Base-by-base conservation (phyloP, 169 alveolate species). In the Plasmodium fragile region DNA sequence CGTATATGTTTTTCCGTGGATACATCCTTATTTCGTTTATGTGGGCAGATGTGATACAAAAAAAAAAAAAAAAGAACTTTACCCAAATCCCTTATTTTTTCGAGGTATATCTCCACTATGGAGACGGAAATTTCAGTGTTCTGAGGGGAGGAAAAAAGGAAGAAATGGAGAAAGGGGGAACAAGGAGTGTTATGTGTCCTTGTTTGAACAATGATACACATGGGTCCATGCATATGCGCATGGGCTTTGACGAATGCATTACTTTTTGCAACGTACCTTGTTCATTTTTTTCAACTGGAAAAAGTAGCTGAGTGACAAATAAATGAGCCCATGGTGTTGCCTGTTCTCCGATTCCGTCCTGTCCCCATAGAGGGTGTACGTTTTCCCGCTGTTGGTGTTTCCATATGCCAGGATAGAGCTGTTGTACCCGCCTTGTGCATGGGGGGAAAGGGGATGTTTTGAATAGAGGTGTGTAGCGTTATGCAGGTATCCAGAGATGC, bases 401-500 rank as follows among this genome's bases (percentile, higher is more conserved):
- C 93, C 93, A 43, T 87, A 87, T 7, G 93, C 89, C 71, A 87
- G 43, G 70, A 87, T 87, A n/a, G 93, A 87, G 49, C 93, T 87
- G 75, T 87, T 87, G 36, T 87, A 87, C 22, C 93, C 93, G 71
- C 78, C 93, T 87, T 87, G 39, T 65, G 34, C 49, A n/a, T 25
- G 39, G 36, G 1, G 77, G 52, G 39, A 49, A 4, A 41, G 69
- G 30, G 72, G n/a, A 28, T 5, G 32, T 11, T 10, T 72, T 32
- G 3, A 72, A 72, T 72, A 72, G 11, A 72, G 34, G 34, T 7
- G 34, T 7, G 43, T 13, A 32, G 6, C 55, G 53, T 2, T 2
- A n/a, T 73, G 0, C 11, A 72, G 18, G 52, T 5, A 82, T 22
- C 13, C 52, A 30, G 10, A 82, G 10, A 82, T 13, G 55, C 10